Conservation (phyloP, 2,329 filamentous ascomycete species). For the Aspergillus vadensis region DNA sequence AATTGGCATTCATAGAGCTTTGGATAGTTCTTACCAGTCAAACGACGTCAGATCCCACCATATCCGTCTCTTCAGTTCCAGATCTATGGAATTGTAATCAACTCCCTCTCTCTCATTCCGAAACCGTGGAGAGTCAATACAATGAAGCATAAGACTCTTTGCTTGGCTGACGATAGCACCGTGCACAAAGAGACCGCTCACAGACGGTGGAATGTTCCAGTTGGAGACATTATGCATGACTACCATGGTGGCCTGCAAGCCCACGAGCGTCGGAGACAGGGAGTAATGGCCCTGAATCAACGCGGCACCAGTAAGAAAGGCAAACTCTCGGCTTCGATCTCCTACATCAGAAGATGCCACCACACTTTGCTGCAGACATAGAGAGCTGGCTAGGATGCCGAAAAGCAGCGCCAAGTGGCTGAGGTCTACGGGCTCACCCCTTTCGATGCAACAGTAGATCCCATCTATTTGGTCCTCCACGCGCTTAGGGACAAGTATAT, state of each 20-base stretch:
- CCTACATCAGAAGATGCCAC: constrained; percentile 25
- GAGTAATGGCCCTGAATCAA: constrained; percentile 35
- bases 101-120: constrained; percentile 19
- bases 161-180: constrained; percentile 34
- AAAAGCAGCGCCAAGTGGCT: constrained; percentile 38
- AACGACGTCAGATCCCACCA: constrained; percentile 49
- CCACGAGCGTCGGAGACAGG: constrained; percentile 34
- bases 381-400: constrained; percentile 35
- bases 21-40: constrained; percentile 41
- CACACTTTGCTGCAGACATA: constrained; percentile 28
- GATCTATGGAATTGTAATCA: constrained; percentile 26
- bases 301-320: constrained; percentile 34
- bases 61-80: constrained; percentile 44
- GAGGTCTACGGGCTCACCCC: constrained; percentile 22
- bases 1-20: no score
- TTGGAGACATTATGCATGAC: constrained; percentile 33
- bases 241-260: constrained; percentile 37
- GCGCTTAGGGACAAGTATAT: constrained; percentile 33
- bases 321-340: constrained; percentile 28
- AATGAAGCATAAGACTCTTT: constrained; percentile 40
- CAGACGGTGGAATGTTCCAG: constrained; percentile 24
- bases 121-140: constrained; percentile 31
- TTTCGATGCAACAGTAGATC: constrained; percentile 32
- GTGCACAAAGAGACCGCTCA: constrained; percentile 28
- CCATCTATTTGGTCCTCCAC: constrained; percentile 30